Conservation (phyloP, 2,329 filamentous ascomycete genomes). For the Xylaria hypoxylon region DNA sequence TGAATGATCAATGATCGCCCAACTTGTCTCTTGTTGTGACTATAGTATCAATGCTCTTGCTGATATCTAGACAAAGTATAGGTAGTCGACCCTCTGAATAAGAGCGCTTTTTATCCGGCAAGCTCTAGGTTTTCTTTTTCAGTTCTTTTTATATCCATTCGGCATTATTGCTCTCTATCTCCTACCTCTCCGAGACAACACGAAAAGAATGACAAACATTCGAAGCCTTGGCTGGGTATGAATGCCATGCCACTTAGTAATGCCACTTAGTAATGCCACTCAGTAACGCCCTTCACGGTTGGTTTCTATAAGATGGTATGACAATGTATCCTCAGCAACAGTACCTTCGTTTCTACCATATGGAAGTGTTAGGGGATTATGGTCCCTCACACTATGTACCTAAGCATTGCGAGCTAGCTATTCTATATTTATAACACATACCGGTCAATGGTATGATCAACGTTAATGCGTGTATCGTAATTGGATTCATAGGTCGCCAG, state of each 20-base stretch:
- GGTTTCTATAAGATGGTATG: background rate
- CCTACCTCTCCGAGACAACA: background rate
- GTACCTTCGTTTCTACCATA: background rate
- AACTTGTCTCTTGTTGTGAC: conserved; percentile 16
- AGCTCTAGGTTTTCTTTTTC: too few species aligned
- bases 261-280: too few species aligned
- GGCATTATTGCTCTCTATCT: background rate
- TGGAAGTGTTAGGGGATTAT: background rate
- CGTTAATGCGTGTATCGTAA: background rate
- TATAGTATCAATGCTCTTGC: background rate
- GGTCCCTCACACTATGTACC: too few species aligned
- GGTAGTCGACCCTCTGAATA: background rate
- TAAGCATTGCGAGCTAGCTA: background rate
- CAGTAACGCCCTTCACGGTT: background rate
- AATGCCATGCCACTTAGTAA: background rate
- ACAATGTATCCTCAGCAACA: too few species aligned
- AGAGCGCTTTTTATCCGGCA: background rate
- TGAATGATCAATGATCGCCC: conserved; percentile 35
- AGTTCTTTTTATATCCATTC: background rate
- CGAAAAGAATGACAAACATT: background rate
- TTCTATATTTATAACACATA: background rate
- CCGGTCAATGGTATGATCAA: background rate
- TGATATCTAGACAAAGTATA: background rate
- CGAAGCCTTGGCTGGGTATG: background rate
- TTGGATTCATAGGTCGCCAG: too few species aligned